Conservation (phyloP, 495 filamentous ascomycete genomes). For the Lepidopterella palustris region DNA sequence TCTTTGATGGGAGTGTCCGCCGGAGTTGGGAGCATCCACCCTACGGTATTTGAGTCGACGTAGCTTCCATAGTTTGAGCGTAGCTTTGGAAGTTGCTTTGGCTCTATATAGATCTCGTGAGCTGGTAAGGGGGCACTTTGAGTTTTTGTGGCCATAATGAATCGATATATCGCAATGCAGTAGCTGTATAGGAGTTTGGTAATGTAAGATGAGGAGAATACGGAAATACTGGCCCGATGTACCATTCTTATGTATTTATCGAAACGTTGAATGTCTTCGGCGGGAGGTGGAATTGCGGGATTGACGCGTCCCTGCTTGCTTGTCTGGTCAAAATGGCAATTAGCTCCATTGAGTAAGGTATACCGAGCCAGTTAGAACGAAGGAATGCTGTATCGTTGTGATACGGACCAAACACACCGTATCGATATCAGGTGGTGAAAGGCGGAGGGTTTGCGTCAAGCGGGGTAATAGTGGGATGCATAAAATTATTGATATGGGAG, state of each 20-base stretch:
- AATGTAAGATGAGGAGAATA: no score
- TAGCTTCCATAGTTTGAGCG: slow-evolving; percentile 27
- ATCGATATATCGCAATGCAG: no score
- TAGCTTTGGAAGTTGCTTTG: slow-evolving; percentile 26
- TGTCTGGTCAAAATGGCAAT: background rate
- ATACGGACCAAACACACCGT: no score
- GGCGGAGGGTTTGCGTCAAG: no score
- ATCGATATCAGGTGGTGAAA: no score
- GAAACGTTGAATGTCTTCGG: background rate
- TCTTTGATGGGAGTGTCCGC: slow-evolving; percentile 11
- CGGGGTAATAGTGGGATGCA: no score
- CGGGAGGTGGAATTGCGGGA: background rate
- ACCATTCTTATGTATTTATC: no score
- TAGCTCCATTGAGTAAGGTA: background rate
- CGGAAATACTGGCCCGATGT: no score
- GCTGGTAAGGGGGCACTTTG: slow-evolving; percentile 20
- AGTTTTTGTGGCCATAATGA: slow-evolving; percentile 13
- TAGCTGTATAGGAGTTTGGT: no score
- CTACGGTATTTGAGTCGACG: slow-evolving; percentile 17
- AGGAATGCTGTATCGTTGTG: background rate
- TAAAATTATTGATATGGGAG: no score
- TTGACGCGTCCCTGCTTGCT: background rate
- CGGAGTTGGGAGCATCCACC: slow-evolving; percentile 22
- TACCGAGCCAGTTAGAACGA: background rate
- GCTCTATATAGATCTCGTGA: slow-evolving; percentile 23